Conservation (phyloP, 352 stramenopile species). For the Phytophthora sp. region DNA sequence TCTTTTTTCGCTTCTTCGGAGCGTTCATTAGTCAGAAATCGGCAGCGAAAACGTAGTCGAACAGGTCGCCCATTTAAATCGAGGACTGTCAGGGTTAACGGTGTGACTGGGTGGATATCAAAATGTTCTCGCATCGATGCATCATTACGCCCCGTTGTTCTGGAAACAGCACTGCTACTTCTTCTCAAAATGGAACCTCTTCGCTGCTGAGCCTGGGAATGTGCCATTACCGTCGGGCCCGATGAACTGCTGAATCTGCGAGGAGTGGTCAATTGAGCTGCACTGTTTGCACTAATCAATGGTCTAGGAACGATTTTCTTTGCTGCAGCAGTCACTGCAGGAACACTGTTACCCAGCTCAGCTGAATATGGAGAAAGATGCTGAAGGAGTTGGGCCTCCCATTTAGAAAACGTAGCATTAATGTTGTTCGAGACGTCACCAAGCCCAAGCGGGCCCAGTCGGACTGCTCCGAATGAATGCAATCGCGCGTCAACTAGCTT, state of each 20-base stretch:
- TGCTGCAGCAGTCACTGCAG: not conserved
- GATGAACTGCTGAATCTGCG: not conserved
- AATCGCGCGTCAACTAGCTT: conserved; percentile 90
- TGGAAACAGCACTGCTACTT: not conserved
- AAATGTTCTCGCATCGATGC: not conserved
- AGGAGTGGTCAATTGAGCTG: not conserved
- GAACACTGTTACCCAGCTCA: not conserved
- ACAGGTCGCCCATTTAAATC: conserved; percentile 22
- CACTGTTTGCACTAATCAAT: not conserved
- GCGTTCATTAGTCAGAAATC: not conserved
- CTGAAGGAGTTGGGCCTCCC: conserved; percentile 60
- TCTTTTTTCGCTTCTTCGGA: not conserved
- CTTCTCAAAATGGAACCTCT: not conserved
- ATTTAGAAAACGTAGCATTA: conserved; percentile 62
- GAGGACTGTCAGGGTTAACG: conserved; percentile 9
- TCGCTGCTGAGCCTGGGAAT: not conserved
- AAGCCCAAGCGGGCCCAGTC: conserved; percentile 76
- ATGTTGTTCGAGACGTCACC: conserved; percentile 92
- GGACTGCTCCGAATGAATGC: conserved; percentile 68
- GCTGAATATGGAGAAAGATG: not conserved
- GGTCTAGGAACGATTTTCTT: not conserved
- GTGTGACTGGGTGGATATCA: not conserved
- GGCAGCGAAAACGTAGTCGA: conserved; percentile 24
- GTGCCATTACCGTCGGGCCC: not conserved
- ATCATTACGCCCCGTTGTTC: not conserved